Base-by-base conservation (phyloP, 1,284 basidiomycete species). In the Cryptococcus sp. region DNA sequence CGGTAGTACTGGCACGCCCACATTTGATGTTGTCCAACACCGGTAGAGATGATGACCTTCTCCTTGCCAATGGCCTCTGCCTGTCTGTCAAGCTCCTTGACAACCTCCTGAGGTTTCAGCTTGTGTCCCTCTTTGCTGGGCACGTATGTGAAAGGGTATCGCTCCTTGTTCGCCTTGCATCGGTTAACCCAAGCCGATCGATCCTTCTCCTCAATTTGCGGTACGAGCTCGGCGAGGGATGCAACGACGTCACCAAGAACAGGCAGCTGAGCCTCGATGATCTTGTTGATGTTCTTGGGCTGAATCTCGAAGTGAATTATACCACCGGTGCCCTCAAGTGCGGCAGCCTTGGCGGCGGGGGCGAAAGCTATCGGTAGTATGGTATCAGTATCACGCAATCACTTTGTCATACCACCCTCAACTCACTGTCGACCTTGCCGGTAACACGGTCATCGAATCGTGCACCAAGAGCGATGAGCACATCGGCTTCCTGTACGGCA, bases 11-110 rank as follows among this genome's bases (percentile, higher is more conserved):
- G 96, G 48, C 91, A 92, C 1, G 95, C 94, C 93, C 93, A 99
- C 95, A 99, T 99, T 80, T 99, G 95, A 81, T 99, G 95, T 79
- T 98, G 95, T 5, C 96, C 96, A 23, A 99, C 96, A 70, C 95
- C 95, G 3, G 96, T 98, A 3, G 91, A 81, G 63, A 99, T 81
- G 69, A 99, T 82, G 29, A 97, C 84, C 45, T 97, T 86, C 54
- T 93, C 89, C 82, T 99, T 80, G 58, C 78, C 78, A 72, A 83
- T 83, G 59, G 85, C 82, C 57, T 82, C 81, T 1, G 84, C 85
- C 80, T 92, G 88, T 56, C 75, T 80, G 72, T 99, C 88, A 19
- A 99, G 83, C 78, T 93, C 94, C 80, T 93, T 89, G 52, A 99
- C 87, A 52, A 97, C 91, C 80, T 96, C 93, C 80, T 99, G 95